Conservation (phyloP, 257 asterid genomes). For the Ballota nigra region DNA sequence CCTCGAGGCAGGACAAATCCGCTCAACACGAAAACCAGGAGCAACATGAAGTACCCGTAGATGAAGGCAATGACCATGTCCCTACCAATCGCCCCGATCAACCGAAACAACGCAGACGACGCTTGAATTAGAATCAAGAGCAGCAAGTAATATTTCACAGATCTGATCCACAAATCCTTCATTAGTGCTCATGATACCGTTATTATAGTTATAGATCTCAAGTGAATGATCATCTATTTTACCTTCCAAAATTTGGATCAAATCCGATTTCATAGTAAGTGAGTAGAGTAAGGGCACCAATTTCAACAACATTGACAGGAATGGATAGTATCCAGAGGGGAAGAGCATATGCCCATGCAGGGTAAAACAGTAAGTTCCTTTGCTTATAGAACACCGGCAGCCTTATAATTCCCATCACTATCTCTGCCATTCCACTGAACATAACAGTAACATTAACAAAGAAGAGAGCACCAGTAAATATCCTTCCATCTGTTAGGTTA, state of each 20-base stretch:
- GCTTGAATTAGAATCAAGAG: constrained; percentile 37
- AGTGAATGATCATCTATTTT: neutral
- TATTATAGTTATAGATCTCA: neutral
- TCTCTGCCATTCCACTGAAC: constrained; percentile 39
- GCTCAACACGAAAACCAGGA: constrained; percentile 29
- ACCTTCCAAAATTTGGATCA: constrained; percentile 48
- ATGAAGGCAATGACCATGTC: constrained; percentile 42
- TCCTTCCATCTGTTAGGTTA: constrained; percentile 25
- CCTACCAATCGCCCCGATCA: constrained; percentile 38
- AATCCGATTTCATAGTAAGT: constrained; percentile 53
- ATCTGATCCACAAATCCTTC: constrained; percentile 30
- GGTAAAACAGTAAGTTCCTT: constrained; percentile 37
- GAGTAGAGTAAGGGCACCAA: constrained; percentile 22
- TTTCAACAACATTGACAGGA: constrained; percentile 34
- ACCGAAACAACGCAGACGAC: constrained; percentile 35
- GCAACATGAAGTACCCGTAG: constrained; percentile 38
- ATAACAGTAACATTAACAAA: constrained; percentile 3
- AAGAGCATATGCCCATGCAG: constrained; percentile 48
- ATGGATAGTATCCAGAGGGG: constrained; percentile 36
- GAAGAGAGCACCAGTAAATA: constrained; percentile 33
- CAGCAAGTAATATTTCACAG: constrained; percentile 42
- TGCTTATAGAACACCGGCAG: constrained; percentile 46
- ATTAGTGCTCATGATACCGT: neutral
- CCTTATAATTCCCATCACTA: constrained; percentile 27
- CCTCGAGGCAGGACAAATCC: constrained; percentile 62